Base-by-base conservation (phyloP, 2,329 filamentous ascomycete species). In the Dothideomycetidae sp. region DNA sequence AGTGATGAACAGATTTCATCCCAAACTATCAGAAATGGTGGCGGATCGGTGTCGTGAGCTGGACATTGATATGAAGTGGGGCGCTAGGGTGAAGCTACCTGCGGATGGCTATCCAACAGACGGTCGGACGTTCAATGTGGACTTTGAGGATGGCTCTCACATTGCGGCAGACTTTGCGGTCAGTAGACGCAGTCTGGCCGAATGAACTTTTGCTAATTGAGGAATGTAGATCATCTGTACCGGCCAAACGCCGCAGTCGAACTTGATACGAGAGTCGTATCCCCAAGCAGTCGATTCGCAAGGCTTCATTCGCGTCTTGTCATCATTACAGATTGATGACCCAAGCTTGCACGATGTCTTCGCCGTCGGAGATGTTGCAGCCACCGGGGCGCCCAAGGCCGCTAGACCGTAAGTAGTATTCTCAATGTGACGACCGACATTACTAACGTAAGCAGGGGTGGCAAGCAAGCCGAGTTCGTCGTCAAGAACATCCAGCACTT, bases 321-420 rank as follows among this genome's bases (percentile, higher is more conserved):
- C 66, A 0, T 74, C 68, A 0, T 58, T 80, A 19, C 74, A 78
- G 43, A 57, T 80, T 10, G 48, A 54, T 5, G 66, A 71, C 45
- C 53, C 60, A 2, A 41, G 44, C 0, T 57, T 67, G 5, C 59
- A 63, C 2, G 65, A 73, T 42, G 60, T 79, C 2, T 80, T 74
- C 46, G 70, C 68, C 1, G 66, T 72, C n/a, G 76, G 76, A 12
- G 75, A 80, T 44, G 70, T 81, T 3, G 67, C 72, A 3, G 68
- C 70, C 16, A 53, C 53, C 4, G 65, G 64, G 1, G 60, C 62
- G 1, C 67, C 67, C 4, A 75, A 75, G 48, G 57, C 53, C 29
- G 70, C 67, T 0, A 61, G 73, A 7, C 64, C 71, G 0, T 37
- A 14, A 7, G 10, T 31, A 4, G 10, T 5, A 4, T 5, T 13